phyloP scores from a whole-genome alignment of 805 yeast species.

The Spathaspora boniae region DNA sequence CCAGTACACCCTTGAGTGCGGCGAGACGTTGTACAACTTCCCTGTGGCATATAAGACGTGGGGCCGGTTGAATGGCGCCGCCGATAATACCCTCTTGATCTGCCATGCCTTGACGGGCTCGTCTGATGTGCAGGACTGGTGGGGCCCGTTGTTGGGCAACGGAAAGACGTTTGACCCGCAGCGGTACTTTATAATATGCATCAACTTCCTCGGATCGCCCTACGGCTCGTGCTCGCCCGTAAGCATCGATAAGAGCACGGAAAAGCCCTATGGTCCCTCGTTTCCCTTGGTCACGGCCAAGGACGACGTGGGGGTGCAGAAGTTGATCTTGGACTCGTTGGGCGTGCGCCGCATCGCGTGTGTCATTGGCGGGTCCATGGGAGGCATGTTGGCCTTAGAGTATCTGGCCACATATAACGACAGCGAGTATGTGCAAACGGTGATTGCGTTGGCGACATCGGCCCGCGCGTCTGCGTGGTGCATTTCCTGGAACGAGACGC shows the following conservation, averaged over 20 bases:
- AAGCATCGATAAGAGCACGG: constrained; percentile 72
- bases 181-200: constrained; percentile 78
- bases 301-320: constrained; percentile 84
- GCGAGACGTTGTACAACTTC: constrained; percentile 64
- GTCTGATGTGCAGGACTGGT: constrained; percentile 95
- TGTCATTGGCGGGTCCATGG: constrained; percentile 97
- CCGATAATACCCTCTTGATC: constrained; percentile 80
- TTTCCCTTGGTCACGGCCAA: constrained; percentile 92
- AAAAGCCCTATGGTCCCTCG: constrained; percentile 83
- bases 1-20: constrained; percentile 72
- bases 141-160: constrained; percentile 93
- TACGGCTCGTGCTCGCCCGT: constrained; percentile 95
- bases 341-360: constrained; percentile 79
- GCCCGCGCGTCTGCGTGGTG: constrained; percentile 98
- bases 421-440: constrained; percentile 58
- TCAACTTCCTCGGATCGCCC: constrained; percentile 94
- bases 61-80: constrained; percentile 74
- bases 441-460: constrained; percentile 87
- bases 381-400: constrained; percentile 94
- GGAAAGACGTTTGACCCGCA: constrained; percentile 89
- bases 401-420: constrained; percentile 67
- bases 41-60: constrained; percentile 96
- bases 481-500: constrained; percentile 98
- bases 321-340: constrained; percentile 68
- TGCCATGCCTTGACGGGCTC: constrained; percentile 97